Evolutionary conservation across 106 monocot genomes (phyloP), one percentile per base, ranked within the genome.

Genomic region (Iris macrosiphon): DNA sequence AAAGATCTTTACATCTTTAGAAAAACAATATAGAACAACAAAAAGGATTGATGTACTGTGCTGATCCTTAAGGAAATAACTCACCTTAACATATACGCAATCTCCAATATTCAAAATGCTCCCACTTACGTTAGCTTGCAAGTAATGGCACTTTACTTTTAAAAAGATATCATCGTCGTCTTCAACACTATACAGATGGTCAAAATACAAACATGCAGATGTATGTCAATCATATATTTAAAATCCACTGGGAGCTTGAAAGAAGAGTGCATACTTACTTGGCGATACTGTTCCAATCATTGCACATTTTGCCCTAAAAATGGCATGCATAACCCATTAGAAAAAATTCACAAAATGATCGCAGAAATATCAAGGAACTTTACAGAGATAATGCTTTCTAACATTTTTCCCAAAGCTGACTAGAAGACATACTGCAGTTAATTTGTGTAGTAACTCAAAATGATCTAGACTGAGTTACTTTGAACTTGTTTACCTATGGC

Each of bases 11-110:
- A n/a, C n/a, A n/a, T n/a, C n/a, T n/a, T n/a, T n/a, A n/a, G n/a
- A n/a, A n/a, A n/a, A n/a, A n/a, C n/a, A n/a, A n/a, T n/a, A n/a
- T n/a, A n/a, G n/a, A n/a, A n/a, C n/a, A n/a, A n/a, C n/a, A n/a
- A n/a, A n/a, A n/a, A n/a, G n/a, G n/a, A n/a, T n/a, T n/a, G n/a
- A n/a, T n/a, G n/a, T n/a, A n/a, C n/a, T n/a, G n/a, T n/a, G n/a
- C n/a, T n/a, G n/a, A n/a, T n/a, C n/a, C n/a, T n/a, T n/a, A n/a
- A n/a, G n/a, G n/a, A 35, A 35, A 38, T 53, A 15, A 11, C 70
- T 70, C 32, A 77, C 86, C 72, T 87, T 81, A 6, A 87, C 70
- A 78, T 71, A 73, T 45, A 64, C 77, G 35, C 86, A 87, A 60
- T 87, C 86, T 5, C 81, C 86, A 7, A 87, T 46, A 49, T 40